Evolutionary conservation across 208 protist species (phyloP).

Genomic region (Leishmania guyanensis): DNA sequence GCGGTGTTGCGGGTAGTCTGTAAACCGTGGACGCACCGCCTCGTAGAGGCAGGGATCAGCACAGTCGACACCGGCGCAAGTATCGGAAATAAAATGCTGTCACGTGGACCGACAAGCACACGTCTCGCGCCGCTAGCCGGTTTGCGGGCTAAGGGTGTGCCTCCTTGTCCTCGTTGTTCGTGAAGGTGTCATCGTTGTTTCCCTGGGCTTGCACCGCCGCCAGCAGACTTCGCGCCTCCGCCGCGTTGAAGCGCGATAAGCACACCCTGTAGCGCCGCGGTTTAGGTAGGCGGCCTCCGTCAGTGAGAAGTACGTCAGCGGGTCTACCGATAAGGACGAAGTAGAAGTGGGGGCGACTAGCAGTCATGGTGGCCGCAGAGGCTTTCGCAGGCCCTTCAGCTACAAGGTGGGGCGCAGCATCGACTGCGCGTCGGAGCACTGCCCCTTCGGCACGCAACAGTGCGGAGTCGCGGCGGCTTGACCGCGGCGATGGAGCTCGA

Average conservation of each 20-base stretch:
- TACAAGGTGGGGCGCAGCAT: slow-evolving; percentile 37
- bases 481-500: slow-evolving; percentile 35
- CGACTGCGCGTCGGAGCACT: slow-evolving; percentile 38
- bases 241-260: slow-evolving; percentile 37
- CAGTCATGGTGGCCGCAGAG: neutral
- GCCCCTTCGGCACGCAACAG: slow-evolving; percentile 35
- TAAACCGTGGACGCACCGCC: slow-evolving; percentile 24
- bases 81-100: slow-evolving; percentile 15
- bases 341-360: slow-evolving; percentile 3
- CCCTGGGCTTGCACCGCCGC: slow-evolving; percentile 10
- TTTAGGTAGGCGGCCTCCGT: slow-evolving; percentile 34
- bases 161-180: neutral
- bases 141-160: neutral
- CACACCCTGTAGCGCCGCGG: slow-evolving; percentile 31
- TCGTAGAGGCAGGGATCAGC: slow-evolving; percentile 6
- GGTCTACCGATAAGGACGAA: no score
- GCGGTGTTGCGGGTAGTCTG: slow-evolving; percentile 35
- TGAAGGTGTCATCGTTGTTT: neutral
- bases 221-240: slow-evolving; percentile 15
- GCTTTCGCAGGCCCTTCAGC: neutral
- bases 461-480: slow-evolving; percentile 21
- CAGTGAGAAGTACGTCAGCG: slow-evolving; percentile 26
- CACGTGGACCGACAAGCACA: slow-evolving; percentile 26
- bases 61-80: slow-evolving; percentile 5
- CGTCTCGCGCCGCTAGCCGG: slow-evolving; percentile 30